Base-by-base conservation (phyloP, 129 eudicot species). In the Deinandra increscens region DNA sequence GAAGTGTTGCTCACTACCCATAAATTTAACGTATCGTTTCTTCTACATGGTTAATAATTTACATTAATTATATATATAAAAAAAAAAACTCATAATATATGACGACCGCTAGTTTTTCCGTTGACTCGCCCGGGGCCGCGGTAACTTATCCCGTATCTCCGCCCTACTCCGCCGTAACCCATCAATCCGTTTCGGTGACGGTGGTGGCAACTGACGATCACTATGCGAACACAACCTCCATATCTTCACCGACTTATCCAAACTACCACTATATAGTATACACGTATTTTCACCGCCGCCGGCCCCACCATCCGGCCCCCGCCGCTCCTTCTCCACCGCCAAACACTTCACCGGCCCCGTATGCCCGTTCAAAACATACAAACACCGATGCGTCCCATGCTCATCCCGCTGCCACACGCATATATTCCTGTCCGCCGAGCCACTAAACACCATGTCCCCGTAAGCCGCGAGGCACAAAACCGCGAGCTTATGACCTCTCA, bases 331-430 rank as follows among this genome's bases (percentile, higher is more conserved):
- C 60, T 83, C 96, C 22, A 83, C 89, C 11, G 96, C 92, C 74
- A 89, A 75, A 68, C 96, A 86, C 76, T 89, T 89, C 51, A 89
- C 96, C 20, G 96, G 96, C n/a, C 90, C 96, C 3, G 69, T 71
- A 50, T 89, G 96, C 10, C 92, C 96, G 1, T 72, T 81, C 67
- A 89, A 65, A 12, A 86, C 70, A 0, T 87, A 89, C 80, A 89
- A 59, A 60, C 89, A 86, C 56, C 60, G 31, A 53, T 82, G 86
- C 0, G 12, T 60, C 6, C 78, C 78, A 0, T 55, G 54, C 7
- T 81, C 81, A 19, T 69, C 90, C 68, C 86, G 80, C 51, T 64
- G 85, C 96, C 96, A 89, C 51, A 78, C 96, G 26, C 96, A 86
- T 23, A 89, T 80, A 18, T 72, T 89, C 55, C 59, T 77, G 53